A percentile compares a stretch with the other conserved stretches of the same genome.
These are phyloP conservation scores for Plasmodium vinckei DNA, from an alignment of 169 alveolate species.

Conservation along the genomic window DNA sequence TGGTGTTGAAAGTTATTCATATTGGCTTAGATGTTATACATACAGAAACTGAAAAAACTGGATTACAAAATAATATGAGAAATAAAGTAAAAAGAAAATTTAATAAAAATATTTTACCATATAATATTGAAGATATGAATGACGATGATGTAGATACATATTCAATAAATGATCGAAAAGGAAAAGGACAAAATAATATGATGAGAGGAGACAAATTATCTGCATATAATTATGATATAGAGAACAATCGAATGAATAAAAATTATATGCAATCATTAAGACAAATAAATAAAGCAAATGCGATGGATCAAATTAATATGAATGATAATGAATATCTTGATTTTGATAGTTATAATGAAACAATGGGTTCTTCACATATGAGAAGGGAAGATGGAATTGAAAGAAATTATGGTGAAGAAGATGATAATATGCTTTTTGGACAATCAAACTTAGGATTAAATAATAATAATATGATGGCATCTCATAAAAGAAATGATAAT, in stretches of 20 bases:
- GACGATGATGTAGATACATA: constrained; percentile 64
- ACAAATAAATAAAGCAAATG: constrained; percentile 20
- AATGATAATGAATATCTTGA: constrained; percentile 28
- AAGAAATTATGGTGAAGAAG: constrained; percentile 1
- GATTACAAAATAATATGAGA: constrained; percentile 27
- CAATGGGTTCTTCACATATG: not conserved
- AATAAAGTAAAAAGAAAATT: constrained; percentile 35
- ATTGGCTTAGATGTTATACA: constrained; percentile 84
- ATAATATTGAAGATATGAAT: constrained; percentile 40
- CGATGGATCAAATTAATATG: constrained; percentile 18
- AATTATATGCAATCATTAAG: constrained; percentile 7
- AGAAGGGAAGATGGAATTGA: too few relatives aligned
- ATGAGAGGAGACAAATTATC: not conserved
- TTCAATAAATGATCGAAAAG: constrained; percentile 38
- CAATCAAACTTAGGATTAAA: constrained; percentile 27
- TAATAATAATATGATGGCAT: not conserved
- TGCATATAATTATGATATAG: constrained; percentile 24
- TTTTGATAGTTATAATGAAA: constrained; percentile 18
- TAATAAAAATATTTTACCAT: constrained; percentile 35
- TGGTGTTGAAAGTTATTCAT: constrained; percentile 90
- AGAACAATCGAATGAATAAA: not conserved
- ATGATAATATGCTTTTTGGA: constrained; percentile 1
- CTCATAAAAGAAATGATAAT: constrained; percentile 11
- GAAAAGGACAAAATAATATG: constrained; percentile 5
- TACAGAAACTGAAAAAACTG: constrained; percentile 71